phyloP scores from a whole-genome alignment of 2,329 filamentous ascomycete species.

The Pestalotiopsis sp. region DNA sequence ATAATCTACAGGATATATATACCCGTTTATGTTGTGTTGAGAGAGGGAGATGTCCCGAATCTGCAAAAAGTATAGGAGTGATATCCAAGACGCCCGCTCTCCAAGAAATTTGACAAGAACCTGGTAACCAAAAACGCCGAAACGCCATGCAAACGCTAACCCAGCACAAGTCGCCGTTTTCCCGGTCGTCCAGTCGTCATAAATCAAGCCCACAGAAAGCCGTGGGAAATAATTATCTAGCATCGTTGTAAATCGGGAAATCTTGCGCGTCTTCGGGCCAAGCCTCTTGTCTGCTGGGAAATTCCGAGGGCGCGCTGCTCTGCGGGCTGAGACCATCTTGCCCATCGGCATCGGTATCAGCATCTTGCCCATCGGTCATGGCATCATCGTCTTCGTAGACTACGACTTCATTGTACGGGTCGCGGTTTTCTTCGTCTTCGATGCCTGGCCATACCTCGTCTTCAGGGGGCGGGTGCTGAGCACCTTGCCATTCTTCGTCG shows the following conservation, averaged over 20 bases:
- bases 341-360: constrained; percentile 30
- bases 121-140: neutral
- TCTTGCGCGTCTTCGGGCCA: constrained; percentile 29
- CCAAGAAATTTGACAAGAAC: neutral
- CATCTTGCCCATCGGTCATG: constrained; percentile 26
- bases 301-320: constrained; percentile 60
- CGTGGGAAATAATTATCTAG: neutral
- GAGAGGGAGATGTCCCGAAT: neutral
- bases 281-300: constrained; percentile 53
- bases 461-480: constrained; percentile 42
- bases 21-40: neutral
- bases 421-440: constrained; percentile 58
- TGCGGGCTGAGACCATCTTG: constrained; percentile 38
- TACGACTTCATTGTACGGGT: constrained; percentile 35
- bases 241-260: constrained; percentile 21
- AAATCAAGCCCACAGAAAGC: neutral
- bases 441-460: constrained; percentile 62
- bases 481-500: constrained; percentile 29
- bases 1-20: neutral
- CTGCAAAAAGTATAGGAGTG: neutral
- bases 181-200: neutral
- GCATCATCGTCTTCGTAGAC: constrained; percentile 19
- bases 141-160: constrained; percentile 10
- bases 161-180: neutral
- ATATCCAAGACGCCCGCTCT: neutral